Conservation (phyloP, 345 rosid species). For the Anacardium occidentale region DNA sequence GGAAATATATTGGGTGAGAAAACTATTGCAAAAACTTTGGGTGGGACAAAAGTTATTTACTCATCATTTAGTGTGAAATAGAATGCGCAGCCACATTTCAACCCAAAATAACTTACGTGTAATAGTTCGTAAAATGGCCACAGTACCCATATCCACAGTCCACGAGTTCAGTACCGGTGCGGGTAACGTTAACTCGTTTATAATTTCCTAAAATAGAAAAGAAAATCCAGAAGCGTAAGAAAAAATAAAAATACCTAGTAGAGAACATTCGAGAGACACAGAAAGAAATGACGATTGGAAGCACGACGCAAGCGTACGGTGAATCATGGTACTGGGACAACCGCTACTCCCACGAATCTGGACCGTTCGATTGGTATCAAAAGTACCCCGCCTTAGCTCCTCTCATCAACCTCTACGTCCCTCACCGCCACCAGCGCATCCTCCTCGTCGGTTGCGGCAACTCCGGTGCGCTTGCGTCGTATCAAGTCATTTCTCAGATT, state of each 20-base stretch:
- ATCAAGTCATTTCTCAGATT: not conserved
- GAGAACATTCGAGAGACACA: conserved; percentile 13
- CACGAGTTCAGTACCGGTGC: too few relatives aligned
- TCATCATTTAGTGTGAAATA: too few relatives aligned
- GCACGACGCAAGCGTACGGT: conserved; percentile 71
- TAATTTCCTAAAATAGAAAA: not conserved
- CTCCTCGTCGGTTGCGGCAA: conserved; percentile 90
- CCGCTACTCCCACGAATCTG: conserved; percentile 70
- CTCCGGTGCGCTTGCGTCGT: conserved; percentile 49
- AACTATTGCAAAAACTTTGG: too few relatives aligned
- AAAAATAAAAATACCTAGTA: not conserved
- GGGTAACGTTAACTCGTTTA: not conserved
- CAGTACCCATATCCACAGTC: not conserved
- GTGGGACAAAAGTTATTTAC: too few relatives aligned
- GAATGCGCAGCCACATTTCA: too few relatives aligned
- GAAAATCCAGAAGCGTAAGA: too few relatives aligned
- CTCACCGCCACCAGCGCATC: conserved; percentile 48
- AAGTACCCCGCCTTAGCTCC: conserved; percentile 76
- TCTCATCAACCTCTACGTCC: conserved; percentile 67
- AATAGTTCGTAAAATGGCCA: not conserved
- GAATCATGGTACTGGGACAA: conserved; percentile 89
- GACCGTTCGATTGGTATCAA: conserved; percentile 91
- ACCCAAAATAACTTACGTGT: not conserved
- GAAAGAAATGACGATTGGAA: conserved; percentile 29
- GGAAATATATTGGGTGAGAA: too few relatives aligned